Evolutionary conservation across 176 grass and related monocot genomes (phyloP), one percentile per base, ranked within the genome.

Genomic region (Carex kokanica): DNA sequence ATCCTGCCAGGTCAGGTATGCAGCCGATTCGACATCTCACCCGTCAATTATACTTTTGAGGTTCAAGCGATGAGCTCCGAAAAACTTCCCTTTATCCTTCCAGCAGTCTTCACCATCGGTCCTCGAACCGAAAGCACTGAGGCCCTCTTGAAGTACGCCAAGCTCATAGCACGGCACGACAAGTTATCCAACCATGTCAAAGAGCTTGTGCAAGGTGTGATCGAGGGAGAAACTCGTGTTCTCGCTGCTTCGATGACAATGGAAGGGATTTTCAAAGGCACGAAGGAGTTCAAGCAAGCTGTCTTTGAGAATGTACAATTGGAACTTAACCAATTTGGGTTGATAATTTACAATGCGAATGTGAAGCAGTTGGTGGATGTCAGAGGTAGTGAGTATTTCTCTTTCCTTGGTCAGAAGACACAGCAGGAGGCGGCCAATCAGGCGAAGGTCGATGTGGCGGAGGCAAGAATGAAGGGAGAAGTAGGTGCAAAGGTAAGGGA

Each of bases 51-150:
- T 74, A 90, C 88, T 25, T 93, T 93, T 86, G 89, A 97, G 94
- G 94, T 97, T 65, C 90, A 92, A 81, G 94, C 94, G 27, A 97
- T 94, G 94, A 97, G 91, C 84, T 79, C 88, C 54, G 94, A 97
- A 89, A 94, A 97, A 86, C 91, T 97, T 7, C 91, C 94, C 23
- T 97, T 94, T 83, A 53, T 92, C 83, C 90, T 94, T 34, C 91
- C 91, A 1, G 94, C 91, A 34, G 94, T 97, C 27, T 97, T 97
- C 94, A 97, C 94, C 66, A 92, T 97, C 74, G 91, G 94, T 5
- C 94, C 94, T 0, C 67, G 86, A 7, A 38, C 80, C 38, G 86
- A 93, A 23, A 86, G 90, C 55, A 51, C 29, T 0, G 88, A 89
- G 2, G 81, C 83, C 73, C 90, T 97, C 31, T 70, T 97, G 60